phyloP scores from a whole-genome alignment of 805 yeast genomes.

The Blastobotrys attinorum region DNA sequence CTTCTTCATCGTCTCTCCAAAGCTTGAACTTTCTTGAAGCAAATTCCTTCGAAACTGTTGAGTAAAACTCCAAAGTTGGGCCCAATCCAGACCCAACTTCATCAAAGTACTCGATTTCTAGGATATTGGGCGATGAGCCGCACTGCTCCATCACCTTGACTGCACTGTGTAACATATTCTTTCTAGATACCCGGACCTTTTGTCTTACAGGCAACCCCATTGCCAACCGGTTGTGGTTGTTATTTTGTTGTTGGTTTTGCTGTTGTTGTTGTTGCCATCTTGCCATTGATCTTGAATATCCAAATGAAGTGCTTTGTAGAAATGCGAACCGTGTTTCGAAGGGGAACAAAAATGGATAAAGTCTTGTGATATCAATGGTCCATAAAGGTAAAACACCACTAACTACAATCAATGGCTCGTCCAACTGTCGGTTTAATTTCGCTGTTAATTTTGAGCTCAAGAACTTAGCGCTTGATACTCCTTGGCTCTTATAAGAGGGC shows the following conservation, averaged over 20 bases:
- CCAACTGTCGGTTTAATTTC: slow-evolving; percentile 77
- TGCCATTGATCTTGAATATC: slow-evolving; percentile 74
- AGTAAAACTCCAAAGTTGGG: slow-evolving; percentile 89
- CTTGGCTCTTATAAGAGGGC: not conserved
- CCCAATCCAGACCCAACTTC: slow-evolving; percentile 97
- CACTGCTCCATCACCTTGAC: slow-evolving; percentile 66
- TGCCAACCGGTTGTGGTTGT: slow-evolving; percentile 17
- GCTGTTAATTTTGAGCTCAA: slow-evolving; percentile 77
- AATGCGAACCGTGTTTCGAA: slow-evolving; percentile 70
- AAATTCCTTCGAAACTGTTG: slow-evolving; percentile 71
- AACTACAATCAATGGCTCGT: slow-evolving; percentile 82
- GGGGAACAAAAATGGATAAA: slow-evolving; percentile 78
- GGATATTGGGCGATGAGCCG: slow-evolving; percentile 69
- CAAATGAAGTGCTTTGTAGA: slow-evolving; percentile 82
- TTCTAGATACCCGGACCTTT: slow-evolving; percentile 70
- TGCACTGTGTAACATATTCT: slow-evolving; percentile 65
- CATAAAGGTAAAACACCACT: slow-evolving; percentile 82
- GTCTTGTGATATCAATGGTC: slow-evolving; percentile 65
- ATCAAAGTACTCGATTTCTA: slow-evolving; percentile 81
- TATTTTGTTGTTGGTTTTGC: slow-evolving; percentile 34
- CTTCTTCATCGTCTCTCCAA: slow-evolving; percentile 59
- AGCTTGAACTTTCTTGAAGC: slow-evolving; percentile 45
- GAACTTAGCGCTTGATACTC: slow-evolving; percentile 32
- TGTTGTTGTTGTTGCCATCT: slow-evolving; percentile 72
- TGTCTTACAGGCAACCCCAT: slow-evolving; percentile 73